These are phyloP conservation scores for Blastobotrys apis DNA, from an alignment of 1,139 yeast species.

Conservation along the genomic window DNA sequence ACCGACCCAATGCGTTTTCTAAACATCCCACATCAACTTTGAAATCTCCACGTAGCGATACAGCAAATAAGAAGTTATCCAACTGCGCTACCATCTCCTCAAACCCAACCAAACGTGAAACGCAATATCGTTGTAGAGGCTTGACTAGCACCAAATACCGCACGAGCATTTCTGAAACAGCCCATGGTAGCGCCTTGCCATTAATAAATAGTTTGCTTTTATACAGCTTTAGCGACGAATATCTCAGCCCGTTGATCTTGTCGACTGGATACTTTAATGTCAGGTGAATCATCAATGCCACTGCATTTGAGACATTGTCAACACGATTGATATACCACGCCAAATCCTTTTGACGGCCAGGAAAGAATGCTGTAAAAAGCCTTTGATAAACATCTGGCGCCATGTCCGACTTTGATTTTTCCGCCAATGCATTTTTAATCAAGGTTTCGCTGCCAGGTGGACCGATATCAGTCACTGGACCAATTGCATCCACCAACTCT, in stretches of 20 bases:
- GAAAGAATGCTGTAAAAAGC: neutral
- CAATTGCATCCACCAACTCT: neutral
- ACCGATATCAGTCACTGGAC: neutral
- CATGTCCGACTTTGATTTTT: neutral
- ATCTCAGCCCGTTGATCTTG: neutral
- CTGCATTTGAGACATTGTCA: neutral
- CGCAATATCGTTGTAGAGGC: conserved; percentile 6
- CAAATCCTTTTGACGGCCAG: neutral
- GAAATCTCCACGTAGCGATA: neutral
- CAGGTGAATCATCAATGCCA: neutral
- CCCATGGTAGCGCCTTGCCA: conserved; percentile 7
- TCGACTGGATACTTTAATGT: neutral
- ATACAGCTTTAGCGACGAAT: neutral
- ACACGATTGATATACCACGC: neutral
- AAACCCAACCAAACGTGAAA: neutral
- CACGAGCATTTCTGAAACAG: conserved; percentile 1
- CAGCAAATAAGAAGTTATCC: neutral
- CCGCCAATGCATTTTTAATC: neutral
- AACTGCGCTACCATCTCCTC: neutral
- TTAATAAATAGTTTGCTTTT: neutral
- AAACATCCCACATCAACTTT: neutral
- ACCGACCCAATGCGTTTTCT: neutral
- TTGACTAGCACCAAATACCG: conserved; percentile 2
- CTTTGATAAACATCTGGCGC: no score
- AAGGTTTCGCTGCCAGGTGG: neutral